Base-by-base conservation (phyloP, 352 stramenopile species). In the Globisporangium heterothallicum region DNA sequence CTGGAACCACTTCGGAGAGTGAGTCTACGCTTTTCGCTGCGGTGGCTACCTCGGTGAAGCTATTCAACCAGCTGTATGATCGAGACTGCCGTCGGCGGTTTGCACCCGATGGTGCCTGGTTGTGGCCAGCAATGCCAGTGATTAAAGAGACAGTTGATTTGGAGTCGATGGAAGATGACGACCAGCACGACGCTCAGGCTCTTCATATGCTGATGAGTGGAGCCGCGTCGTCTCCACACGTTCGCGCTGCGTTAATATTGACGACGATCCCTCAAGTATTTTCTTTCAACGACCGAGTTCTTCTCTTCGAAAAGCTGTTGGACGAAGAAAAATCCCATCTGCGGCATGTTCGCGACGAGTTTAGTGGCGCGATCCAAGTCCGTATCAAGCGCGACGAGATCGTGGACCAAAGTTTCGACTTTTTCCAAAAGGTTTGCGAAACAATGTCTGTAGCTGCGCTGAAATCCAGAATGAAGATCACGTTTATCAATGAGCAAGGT, bases 401-500 rank as follows among this genome's bases (percentile, higher is more conserved):
- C 34, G 95, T 98, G 42, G 65, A 86, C 54, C 78, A 98, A 66
- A 96, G 83, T 21, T 97, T 96, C 59, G 58, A 78, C 14, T 74
- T 85, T 35, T 88, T 98, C 42, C 56, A 86, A 21, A 47, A 78
- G 42, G 42, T 80, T 3, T 82, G 68, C 19, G 53, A 70, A 18
- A 76, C 77, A 25, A 62, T 72, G 47, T 78, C 95, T 4, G 66
- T 72, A 6, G 62, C 61, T 12, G 60, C 89, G 0, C 74, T 97
- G 14, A 97, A 97, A 45, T 82, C 68, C 25, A 58, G 87, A 7
- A 71, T 99, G 16, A 92, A 98, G 56, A 84, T 99, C 6, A 87
- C 78, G 7, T 95, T 95, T 42, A 61, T 94, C n/a, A 98, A 98
- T 62, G 78, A 95, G 10, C 84, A 97, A 65, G 96, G 92, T 0